A percentile compares a stretch with the other conserved stretches of the same genome.
phyloP scores from a whole-genome alignment of 352 stramenopile species.

The Phytopythium cucurbitacearum region DNA sequence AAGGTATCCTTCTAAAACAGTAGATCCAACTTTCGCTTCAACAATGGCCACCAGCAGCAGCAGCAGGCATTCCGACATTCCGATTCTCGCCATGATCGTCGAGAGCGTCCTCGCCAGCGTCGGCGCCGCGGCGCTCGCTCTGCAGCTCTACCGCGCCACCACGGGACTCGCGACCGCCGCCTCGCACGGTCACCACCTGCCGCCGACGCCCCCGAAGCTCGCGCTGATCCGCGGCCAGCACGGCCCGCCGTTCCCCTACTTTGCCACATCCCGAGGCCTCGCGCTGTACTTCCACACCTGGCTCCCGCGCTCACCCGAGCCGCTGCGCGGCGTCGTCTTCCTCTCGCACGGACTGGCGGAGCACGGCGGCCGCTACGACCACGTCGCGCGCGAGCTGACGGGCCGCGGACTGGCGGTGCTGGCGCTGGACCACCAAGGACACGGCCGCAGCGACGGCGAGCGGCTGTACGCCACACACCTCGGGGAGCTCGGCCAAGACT shows the following conservation, averaged over 20 bases:
- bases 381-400: slow-evolving; percentile 32
- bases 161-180: slow-evolving; percentile 7
- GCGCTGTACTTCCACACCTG: slow-evolving; percentile 44
- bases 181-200: slow-evolving; percentile 13
- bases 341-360: slow-evolving; percentile 54
- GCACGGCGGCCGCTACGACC: slow-evolving; percentile 45
- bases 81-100: slow-evolving; percentile 6
- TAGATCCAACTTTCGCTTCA: neutral
- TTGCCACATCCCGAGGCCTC: slow-evolving; percentile 31
- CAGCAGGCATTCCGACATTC: slow-evolving; percentile 10
- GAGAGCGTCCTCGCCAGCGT: slow-evolving; percentile 7
- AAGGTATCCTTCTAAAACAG: too few species aligned
- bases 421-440: slow-evolving; percentile 51
- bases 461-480: slow-evolving; percentile 44
- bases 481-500: slow-evolving; percentile 40
- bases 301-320: slow-evolving; percentile 19
- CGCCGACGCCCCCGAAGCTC: slow-evolving; percentile 5
- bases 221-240: slow-evolving; percentile 1
- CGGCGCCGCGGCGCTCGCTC: slow-evolving; percentile 12
- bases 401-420: slow-evolving; percentile 47
- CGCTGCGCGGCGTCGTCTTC: slow-evolving; percentile 38
- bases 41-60: too few species aligned
- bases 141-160: slow-evolving; percentile 9
- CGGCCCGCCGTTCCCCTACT: slow-evolving; percentile 23
- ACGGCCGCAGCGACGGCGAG: slow-evolving; percentile 56